phyloP scores from a whole-genome alignment of 75 land plant genomes.

The Chamaecyparis obtusa region DNA sequence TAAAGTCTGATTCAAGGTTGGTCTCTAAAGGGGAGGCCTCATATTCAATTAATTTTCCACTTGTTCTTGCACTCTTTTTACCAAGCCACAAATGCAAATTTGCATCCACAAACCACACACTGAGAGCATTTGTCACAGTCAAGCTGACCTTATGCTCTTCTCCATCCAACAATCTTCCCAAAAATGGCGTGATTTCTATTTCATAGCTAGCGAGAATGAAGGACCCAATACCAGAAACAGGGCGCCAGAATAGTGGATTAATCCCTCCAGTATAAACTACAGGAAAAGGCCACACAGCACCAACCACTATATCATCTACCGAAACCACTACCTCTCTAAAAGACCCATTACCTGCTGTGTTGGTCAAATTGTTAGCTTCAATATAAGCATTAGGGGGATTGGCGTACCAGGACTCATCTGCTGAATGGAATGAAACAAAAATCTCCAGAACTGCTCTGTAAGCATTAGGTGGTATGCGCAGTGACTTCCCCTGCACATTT shows the following conservation, averaged over 20 bases:
- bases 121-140: slow-evolving; percentile 27
- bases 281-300: slow-evolving; percentile 49
- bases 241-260: slow-evolving; percentile 50
- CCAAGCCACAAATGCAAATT: slow-evolving; percentile 60
- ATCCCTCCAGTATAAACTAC: slow-evolving; percentile 55
- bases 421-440: slow-evolving; percentile 43
- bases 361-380: slow-evolving; percentile 36
- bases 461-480: slow-evolving; percentile 29
- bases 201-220: slow-evolving; percentile 51
- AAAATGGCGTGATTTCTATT: slow-evolving; percentile 53
- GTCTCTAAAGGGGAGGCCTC: slow-evolving; percentile 5
- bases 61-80: neutral
- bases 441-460: slow-evolving; percentile 50
- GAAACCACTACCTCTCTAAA: slow-evolving; percentile 46
- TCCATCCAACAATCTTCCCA: slow-evolving; percentile 36
- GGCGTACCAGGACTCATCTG: slow-evolving; percentile 61
- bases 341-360: slow-evolving; percentile 42
- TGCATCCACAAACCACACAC: slow-evolving; percentile 35
- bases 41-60: slow-evolving; percentile 22
- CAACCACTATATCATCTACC: slow-evolving; percentile 44
- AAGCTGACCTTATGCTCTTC: slow-evolving; percentile 24
- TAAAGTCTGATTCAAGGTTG: slow-evolving; percentile 3
- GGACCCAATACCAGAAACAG: slow-evolving; percentile 50
- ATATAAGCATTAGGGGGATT: slow-evolving; percentile 52
- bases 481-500: neutral